These are phyloP conservation scores for Entomortierella parvispora DNA, from an alignment of 192 early-diverging fungal genomes.

Conservation along the genomic window DNA sequence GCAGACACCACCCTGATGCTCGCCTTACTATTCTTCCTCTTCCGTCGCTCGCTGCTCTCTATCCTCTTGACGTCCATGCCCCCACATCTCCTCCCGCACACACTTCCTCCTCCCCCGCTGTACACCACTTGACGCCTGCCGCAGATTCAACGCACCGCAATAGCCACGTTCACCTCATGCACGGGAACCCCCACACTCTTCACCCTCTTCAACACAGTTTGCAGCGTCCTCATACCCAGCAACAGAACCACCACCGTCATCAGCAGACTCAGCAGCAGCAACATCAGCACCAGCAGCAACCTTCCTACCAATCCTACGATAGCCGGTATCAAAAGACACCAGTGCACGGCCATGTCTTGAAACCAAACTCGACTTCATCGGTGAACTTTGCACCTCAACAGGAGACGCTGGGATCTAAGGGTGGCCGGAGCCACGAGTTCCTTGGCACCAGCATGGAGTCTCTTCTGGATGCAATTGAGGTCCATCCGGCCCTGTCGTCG, in stretches of 20 bases:
- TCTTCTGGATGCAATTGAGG: constrained; percentile 43
- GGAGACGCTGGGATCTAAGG: constrained; percentile 1
- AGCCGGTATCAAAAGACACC: constrained; percentile 32
- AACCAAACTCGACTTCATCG: no score
- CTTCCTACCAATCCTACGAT: constrained; percentile 35
- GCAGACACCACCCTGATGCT: constrained; percentile 47
- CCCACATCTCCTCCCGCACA: not conserved
- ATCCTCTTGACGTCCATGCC: constrained; percentile 21
- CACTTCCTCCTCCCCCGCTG: constrained; percentile 11
- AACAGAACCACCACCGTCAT: not conserved
- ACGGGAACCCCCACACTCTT: constrained; percentile 16
- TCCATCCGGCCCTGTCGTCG: constrained; percentile 36
- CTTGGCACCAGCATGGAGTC: constrained; percentile 49
- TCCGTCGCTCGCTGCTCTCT: constrained; percentile 47
- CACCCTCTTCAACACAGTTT: not conserved
- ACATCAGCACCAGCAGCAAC: constrained; percentile 17
- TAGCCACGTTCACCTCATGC: constrained; percentile 19
- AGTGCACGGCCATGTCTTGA: not conserved
- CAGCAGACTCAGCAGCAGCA: constrained; percentile 1
- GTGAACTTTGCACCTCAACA: no score
- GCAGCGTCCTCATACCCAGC: not conserved
- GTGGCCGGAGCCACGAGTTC: constrained; percentile 21
- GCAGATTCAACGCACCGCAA: constrained; percentile 19
- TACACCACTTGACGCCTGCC: constrained; percentile 1
- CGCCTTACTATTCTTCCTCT: constrained; percentile 50